These are phyloP conservation scores for Bertia moriformis DNA, from an alignment of 2,329 filamentous ascomycete species.

Conservation along the genomic window DNA sequence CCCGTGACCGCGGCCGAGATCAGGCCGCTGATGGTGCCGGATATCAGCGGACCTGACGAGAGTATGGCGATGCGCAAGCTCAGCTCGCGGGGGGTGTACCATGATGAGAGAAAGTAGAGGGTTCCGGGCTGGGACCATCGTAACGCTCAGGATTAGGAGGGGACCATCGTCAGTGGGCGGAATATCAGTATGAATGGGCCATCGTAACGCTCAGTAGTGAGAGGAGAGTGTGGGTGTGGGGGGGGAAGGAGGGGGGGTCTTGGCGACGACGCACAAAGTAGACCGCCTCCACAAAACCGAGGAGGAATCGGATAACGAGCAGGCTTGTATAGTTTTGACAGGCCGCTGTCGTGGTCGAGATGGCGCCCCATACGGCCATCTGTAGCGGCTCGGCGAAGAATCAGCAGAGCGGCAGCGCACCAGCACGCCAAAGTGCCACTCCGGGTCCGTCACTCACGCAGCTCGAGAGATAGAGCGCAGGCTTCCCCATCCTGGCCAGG, in stretches of 20 bases:
- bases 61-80: constrained; percentile 33
- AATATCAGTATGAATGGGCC: neutral
- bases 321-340: constrained; percentile 20
- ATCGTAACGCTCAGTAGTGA: too few species aligned
- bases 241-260: too few species aligned
- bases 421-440: too few species aligned
- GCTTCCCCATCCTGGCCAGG: constrained; percentile 22
- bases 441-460: too few species aligned
- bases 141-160: neutral
- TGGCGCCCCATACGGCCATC: constrained; percentile 26
- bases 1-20: constrained; percentile 34
- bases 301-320: constrained; percentile 20
- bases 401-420: too few species aligned
- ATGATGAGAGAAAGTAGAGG: constrained; percentile 34
- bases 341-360: constrained; percentile 22
- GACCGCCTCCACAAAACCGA: constrained; percentile 28
- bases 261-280: constrained; percentile 18
- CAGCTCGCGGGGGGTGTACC: constrained; percentile 40
- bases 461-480: constrained; percentile 24
- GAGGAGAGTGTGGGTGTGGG: too few species aligned
- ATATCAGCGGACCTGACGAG: constrained; percentile 39
- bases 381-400: too few species aligned
- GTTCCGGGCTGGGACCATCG: constrained; percentile 25
- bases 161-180: constrained; percentile 1
- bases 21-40: constrained; percentile 40